phyloP scores from a whole-genome alignment of 331 rosid species.

The Malus hybrid region DNA sequence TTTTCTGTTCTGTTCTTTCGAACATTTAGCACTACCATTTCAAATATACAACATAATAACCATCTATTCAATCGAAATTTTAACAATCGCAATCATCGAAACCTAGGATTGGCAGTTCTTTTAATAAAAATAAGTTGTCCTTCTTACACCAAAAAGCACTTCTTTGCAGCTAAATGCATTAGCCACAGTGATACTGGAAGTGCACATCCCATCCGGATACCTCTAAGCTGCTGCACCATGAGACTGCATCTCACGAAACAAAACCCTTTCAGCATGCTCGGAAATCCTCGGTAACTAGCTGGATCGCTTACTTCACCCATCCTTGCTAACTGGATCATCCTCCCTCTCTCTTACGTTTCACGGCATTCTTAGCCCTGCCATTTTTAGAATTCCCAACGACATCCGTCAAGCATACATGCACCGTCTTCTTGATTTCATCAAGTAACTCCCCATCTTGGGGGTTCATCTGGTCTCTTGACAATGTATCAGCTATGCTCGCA shows the following conservation, averaged over 20 bases:
- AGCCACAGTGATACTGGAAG: not conserved
- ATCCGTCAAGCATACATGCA: slow-evolving; percentile 52
- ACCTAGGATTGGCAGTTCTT: not conserved
- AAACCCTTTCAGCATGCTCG: not conserved
- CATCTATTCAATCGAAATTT: not conserved
- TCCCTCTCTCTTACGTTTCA: slow-evolving; percentile 52
- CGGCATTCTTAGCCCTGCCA: slow-evolving; percentile 42
- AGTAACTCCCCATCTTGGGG: slow-evolving; percentile 47
- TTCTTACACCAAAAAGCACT: not conserved
- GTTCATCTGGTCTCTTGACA: slow-evolving; percentile 62
- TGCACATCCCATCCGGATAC: not conserved
- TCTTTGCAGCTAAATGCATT: not conserved
- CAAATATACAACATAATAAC: not conserved
- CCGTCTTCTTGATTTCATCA: slow-evolving; percentile 52
- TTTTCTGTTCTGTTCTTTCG: too few relatives aligned
- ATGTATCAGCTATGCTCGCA: slow-evolving; percentile 43
- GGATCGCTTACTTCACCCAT: not conserved
- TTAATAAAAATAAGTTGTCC: not conserved
- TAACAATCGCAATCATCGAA: not conserved
- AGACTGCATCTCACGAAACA: not conserved
- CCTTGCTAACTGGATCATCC: slow-evolving; percentile 21
- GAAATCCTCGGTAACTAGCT: not conserved
- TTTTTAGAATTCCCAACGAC: slow-evolving; percentile 52
- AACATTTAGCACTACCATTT: not conserved
- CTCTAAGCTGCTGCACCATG: not conserved